phyloP scores from a whole-genome alignment of 139 green algal species.

The Chlamydomonas schloesseri region DNA sequence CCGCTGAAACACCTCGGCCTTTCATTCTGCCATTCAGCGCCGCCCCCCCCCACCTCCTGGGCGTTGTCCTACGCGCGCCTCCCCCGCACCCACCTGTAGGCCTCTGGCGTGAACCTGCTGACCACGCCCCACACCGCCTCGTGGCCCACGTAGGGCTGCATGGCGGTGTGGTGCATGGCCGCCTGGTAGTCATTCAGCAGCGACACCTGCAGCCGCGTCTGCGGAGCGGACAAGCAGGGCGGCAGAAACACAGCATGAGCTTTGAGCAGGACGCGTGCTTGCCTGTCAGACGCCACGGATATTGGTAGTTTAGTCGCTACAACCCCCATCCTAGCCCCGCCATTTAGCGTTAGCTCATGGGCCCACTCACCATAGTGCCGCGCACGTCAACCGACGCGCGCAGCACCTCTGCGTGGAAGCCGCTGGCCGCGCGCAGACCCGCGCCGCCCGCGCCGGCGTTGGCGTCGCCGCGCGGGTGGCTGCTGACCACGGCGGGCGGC shows the following conservation, averaged over 20 bases:
- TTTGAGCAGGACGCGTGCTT: no score
- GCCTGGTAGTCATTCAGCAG: slow-evolving; percentile 30
- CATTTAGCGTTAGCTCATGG: no score
- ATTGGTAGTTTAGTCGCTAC: neutral
- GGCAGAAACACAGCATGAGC: no score
- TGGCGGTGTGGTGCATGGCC: slow-evolving; percentile 25
- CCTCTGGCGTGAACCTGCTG: slow-evolving; percentile 23
- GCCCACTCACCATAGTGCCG: slow-evolving; percentile 20
- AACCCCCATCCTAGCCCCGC: neutral
- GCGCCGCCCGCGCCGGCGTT: no score
- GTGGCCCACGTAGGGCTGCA: slow-evolving; percentile 33
- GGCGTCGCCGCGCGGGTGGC: neutral
- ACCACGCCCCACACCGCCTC: slow-evolving; percentile 43
- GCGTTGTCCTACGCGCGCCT: no score
- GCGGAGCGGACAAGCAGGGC: neutral
- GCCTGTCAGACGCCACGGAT: no score
- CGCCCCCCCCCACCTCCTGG: no score
- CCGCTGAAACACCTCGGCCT: no score
- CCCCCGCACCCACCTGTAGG: slow-evolving; percentile 18
- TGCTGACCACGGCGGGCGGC: neutral
- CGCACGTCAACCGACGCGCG: slow-evolving; percentile 19
- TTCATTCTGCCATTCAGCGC: no score
- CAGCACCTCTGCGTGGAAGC: slow-evolving; percentile 33
- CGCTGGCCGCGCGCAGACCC: neutral
- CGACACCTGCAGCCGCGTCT: slow-evolving; percentile 33